Percentiles rank a stretch among this genome's conserved stretches.
These are phyloP conservation scores for Podospora pseudopauciseta DNA, from an alignment of 495 filamentous ascomycete genomes.

Conservation along the genomic window DNA sequence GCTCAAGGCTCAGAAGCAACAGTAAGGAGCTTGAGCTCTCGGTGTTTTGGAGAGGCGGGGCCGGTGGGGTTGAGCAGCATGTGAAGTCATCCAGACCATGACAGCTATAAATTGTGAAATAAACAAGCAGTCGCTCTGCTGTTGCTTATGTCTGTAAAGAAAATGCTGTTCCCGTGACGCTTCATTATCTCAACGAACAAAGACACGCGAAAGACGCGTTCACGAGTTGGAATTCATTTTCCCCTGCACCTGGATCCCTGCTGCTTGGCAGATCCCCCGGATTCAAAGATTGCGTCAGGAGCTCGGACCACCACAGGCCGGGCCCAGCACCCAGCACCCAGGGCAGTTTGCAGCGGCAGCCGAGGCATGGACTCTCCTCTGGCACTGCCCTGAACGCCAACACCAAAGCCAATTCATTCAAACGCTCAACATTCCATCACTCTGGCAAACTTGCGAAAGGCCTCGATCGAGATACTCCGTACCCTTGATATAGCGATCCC, in stretches of 20 bases:
- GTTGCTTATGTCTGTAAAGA: background rate
- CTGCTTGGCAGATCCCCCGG: background rate
- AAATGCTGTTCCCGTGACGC: background rate
- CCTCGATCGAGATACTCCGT: too few species aligned
- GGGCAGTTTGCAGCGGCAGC: constrained; percentile 9
- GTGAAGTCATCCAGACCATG: background rate
- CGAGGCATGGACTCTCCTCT: constrained; percentile 15
- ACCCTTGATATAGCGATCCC: background rate
- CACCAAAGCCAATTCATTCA: background rate
- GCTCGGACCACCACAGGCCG: constrained; percentile 1
- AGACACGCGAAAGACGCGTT: background rate
- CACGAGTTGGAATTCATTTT: background rate
- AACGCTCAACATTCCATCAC: constrained; percentile 4
- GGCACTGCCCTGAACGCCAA: background rate
- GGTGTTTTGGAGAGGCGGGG: background rate
- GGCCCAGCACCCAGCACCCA: background rate
- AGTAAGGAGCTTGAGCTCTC: background rate
- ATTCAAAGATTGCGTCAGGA: background rate
- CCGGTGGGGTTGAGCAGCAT: background rate
- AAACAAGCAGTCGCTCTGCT: background rate
- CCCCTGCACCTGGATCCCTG: background rate
- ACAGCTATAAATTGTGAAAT: background rate
- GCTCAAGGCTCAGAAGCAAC: constrained; percentile 13
- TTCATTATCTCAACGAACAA: background rate
- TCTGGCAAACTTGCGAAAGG: background rate